Base-by-base conservation (phyloP, 139 green algal genomes). In the Chlorella sp. region DNA sequence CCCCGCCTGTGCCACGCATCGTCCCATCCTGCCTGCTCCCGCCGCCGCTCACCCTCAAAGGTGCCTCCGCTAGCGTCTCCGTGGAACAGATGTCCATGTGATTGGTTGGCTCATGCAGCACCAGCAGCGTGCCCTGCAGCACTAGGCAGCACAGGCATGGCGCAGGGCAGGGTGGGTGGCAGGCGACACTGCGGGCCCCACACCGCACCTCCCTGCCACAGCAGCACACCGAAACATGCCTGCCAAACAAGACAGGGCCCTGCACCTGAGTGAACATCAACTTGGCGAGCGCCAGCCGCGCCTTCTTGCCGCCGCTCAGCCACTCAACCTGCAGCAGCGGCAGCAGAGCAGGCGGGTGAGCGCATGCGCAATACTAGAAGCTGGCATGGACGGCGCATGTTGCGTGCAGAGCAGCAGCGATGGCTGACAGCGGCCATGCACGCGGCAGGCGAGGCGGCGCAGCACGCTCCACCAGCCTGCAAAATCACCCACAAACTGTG, bases 81-180 rank as follows among this genome's bases (percentile, higher is more conserved):
- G 99, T 99, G 81, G 87, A 93, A 26, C 97, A 96, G 74, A 99
- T 99, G 94, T 99, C 97, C 88, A 99, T 88, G 89, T 99, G 97
- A 93, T 99, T 99, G 88, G 97, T 99, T 44, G 97, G 97, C 91
- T 99, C 96, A 72, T 99, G 96, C 69, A 99, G 91, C 18, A 99
- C 92, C 26, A 99, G 91, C 80, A 98, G 88, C 18, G 92, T 97
- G 74, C 94, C 80, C 80, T 69, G 34, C 55, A n/a, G n/a, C n/a
- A n/a, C n/a, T n/a, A n/a, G n/a, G n/a, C n/a, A n/a, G n/a, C n/a
- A n/a, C n/a, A n/a, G n/a, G n/a, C n/a, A 28, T 4, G 25, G 62
- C 28, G 64, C 64, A 38, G 64, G 64, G 28, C 26, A 34, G n/a
- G 16, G 64, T 28, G 21, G 28, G 6, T 5, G 26, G 2, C 12